Evolutionary conservation across 1,284 basidiomycete species (phyloP).

Genomic region (Trichosporon coremiiforme): DNA sequence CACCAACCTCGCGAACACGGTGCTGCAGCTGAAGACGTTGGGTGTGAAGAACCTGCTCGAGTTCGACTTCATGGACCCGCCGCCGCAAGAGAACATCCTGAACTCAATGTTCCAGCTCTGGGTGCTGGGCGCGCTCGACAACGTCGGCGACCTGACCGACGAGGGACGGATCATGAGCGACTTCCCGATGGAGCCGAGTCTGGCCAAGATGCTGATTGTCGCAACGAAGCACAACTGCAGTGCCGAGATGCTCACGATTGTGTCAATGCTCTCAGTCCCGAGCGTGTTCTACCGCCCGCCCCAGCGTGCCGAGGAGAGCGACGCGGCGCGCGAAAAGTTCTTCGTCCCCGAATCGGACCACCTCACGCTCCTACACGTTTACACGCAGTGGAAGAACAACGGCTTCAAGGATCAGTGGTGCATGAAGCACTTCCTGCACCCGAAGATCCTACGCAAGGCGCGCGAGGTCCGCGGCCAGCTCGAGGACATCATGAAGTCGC

Average conservation of each 20-base stretch:
- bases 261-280: slow-evolving; percentile 97
- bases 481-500: slow-evolving; percentile 98
- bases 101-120: slow-evolving; percentile 99
- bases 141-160: slow-evolving; percentile 91
- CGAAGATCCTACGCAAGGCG: slow-evolving; percentile 91
- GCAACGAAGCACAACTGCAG: slow-evolving; percentile 93
- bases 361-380: slow-evolving; percentile 92
- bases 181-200: slow-evolving; percentile 96
- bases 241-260: slow-evolving; percentile 94
- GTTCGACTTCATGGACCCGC: slow-evolving; percentile 99
- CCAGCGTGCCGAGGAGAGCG: slow-evolving; percentile 92
- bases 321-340: slow-evolving; percentile 96
- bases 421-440: slow-evolving; percentile 92
- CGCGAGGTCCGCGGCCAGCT: slow-evolving; percentile 94
- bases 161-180: slow-evolving; percentile 96
- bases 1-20: slow-evolving; percentile 95
- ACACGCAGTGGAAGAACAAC: slow-evolving; percentile 96
- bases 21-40: slow-evolving; percentile 88
- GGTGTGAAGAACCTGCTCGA: slow-evolving; percentile 94
- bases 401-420: slow-evolving; percentile 91
- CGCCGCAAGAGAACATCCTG: slow-evolving; percentile 82
- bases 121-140: slow-evolving; percentile 96
- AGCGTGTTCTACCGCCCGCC: slow-evolving; percentile 95
- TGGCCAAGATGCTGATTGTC: slow-evolving; percentile 97
- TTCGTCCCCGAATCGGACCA: slow-evolving; percentile 98